Evolutionary conservation across 371 early-diverging fungal species (phyloP).

Genomic region (Mortierella sp.): DNA sequence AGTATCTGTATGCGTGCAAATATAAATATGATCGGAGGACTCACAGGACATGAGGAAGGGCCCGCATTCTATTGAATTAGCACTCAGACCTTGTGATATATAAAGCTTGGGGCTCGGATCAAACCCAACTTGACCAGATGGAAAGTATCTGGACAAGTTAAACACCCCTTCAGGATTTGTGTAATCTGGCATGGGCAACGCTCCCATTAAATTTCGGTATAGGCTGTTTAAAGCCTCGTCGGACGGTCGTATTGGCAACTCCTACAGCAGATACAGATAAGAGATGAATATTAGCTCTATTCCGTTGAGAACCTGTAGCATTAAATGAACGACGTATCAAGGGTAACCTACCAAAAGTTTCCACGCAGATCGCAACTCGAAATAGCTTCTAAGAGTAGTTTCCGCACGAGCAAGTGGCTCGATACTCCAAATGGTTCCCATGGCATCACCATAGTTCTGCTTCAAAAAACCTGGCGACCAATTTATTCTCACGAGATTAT

Average conservation of each 20-base stretch:
- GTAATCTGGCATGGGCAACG: conserved; percentile 73
- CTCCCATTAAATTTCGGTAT: conserved; percentile 65
- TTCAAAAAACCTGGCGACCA: conserved; percentile 64
- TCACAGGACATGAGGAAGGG: conserved; percentile 81
- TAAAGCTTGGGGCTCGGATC: conserved; percentile 86
- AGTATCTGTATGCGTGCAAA: conserved; percentile 68
- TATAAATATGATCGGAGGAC: conserved; percentile 82
- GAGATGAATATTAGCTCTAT: not conserved
- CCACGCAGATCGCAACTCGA: not conserved
- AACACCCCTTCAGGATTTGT: conserved; percentile 65
- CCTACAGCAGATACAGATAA: conserved; percentile 54
- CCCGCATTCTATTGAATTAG: conserved; percentile 59
- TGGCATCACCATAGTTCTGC: conserved; percentile 52
- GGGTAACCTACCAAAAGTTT: not conserved
- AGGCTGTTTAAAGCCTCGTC: conserved; percentile 62
- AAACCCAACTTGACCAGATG: conserved; percentile 59
- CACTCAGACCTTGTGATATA: conserved; percentile 62
- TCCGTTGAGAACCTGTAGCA: not conserved
- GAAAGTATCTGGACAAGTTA: conserved; percentile 75
- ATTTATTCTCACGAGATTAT: conserved; percentile 13
- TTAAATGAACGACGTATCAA: not conserved
- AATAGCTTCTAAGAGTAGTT: not conserved
- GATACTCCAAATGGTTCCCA: conserved; percentile 59
- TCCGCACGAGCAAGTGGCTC: conserved; percentile 41
- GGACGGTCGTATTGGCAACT: conserved; percentile 77